Evolutionary conservation across 2,329 filamentous ascomycete species (phyloP), one percentile per base, ranked within the genome.

Genomic region (Xylariaceae sp.): DNA sequence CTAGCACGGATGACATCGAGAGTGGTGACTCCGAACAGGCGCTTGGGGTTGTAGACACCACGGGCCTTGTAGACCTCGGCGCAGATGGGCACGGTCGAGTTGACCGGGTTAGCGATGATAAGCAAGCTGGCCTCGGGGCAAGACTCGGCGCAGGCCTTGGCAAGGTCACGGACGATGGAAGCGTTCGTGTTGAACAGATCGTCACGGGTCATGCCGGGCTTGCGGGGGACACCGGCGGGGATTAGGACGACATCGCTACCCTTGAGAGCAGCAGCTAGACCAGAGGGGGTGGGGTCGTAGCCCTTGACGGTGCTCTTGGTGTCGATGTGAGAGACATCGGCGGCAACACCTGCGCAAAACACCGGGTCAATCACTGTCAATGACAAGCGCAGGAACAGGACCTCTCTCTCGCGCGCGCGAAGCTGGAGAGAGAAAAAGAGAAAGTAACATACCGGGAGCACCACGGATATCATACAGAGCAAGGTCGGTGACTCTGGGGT

Each of bases 121-220:
- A 97, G 85, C 74, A 97, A 82, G 79, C 95, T 95, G 76, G 94
- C 94, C 63, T 96, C 82, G 69, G 94, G 94, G 72, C 87, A 83
- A 66, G 89, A 83, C 70, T 95, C 85, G 70, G 94, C 94, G 71
- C 85, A 86, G 69, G 91, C 91, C 85, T 96, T 95, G 79, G 92
- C 91, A 64, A 99, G 86, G 77, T 97, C 94, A 72, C 92, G 91
- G 74, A 99, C 94, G 75, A 99, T 99, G 73, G 90, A 95, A 76
- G 94, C 94, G 77, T 99, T 99, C 83, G 92, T 99, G 86, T 97
- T 97, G 91, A 99, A 99, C 63, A 99, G 87, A 74, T 99, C 92
- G 78, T 99, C 94, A 82, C 94, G 91, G 79, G 89, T 95, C 94
- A 99, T 99, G 78, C 94, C 94, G 74, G 94, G 94, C 85, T 96